Conservation (phyloP, 257 asterid species). For the Catharanthus roseus region DNA sequence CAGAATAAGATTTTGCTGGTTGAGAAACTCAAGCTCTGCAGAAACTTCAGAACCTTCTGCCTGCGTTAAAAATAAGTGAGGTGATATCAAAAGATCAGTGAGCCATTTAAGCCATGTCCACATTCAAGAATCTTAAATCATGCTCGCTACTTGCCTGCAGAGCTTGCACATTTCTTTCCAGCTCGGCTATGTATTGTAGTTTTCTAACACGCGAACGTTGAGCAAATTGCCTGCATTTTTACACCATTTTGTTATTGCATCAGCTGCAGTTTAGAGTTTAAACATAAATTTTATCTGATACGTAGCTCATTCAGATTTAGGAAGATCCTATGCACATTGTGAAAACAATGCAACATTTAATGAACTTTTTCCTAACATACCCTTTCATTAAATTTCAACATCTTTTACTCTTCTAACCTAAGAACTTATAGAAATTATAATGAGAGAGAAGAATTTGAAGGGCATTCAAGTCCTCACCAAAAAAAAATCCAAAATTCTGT, state of each 20-base stretch:
- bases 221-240: slow-evolving; percentile 83
- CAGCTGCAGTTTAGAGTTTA: background rate
- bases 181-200: slow-evolving; percentile 93
- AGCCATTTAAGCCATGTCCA: slow-evolving; percentile 2
- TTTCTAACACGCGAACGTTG: slow-evolving; percentile 96
- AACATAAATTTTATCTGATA: background rate
- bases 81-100: slow-evolving; percentile 4
- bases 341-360: background rate
- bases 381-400: too few relatives aligned
- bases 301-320: background rate
- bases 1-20: slow-evolving; percentile 81
- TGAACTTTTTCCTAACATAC: too few relatives aligned
- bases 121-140: slow-evolving; percentile 14
- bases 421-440: too few relatives aligned
- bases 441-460: too few relatives aligned
- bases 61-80: slow-evolving; percentile 36
- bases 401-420: too few relatives aligned
- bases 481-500: too few relatives aligned
- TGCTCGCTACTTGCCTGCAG: slow-evolving; percentile 61
- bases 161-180: slow-evolving; percentile 86
- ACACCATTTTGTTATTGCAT: background rate
- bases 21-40: slow-evolving; percentile 87
- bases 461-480: too few relatives aligned
- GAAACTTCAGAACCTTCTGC: slow-evolving; percentile 81
- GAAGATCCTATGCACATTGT: background rate